A percentile compares a stretch with the other conserved stretches of the same genome.
These are phyloP conservation scores for Aspergillus floridensis DNA, from an alignment of 2,329 filamentous ascomycete genomes.

Conservation along the genomic window DNA sequence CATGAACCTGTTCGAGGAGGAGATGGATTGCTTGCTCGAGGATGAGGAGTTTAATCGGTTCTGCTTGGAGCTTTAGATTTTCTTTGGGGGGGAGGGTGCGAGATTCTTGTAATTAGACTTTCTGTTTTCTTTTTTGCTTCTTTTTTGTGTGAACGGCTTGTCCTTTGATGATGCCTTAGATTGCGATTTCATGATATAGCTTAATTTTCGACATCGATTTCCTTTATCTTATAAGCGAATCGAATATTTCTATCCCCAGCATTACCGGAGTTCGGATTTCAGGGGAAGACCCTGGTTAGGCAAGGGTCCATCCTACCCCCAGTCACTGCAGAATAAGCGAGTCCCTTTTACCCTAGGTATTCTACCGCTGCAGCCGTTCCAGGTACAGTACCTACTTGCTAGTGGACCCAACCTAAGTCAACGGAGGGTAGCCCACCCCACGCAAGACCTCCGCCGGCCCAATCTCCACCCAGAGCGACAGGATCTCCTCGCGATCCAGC, in stretches of 20 bases:
- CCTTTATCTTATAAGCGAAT: neutral
- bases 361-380: no score
- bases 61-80: neutral
- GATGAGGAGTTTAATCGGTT: neutral
- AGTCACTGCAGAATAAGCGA: no score
- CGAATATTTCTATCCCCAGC: no score
- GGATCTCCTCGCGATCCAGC: constrained; percentile 30
- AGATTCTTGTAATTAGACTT: neutral
- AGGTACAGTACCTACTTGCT: no score
- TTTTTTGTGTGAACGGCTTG: neutral
- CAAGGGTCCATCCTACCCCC: no score
- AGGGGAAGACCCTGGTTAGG: no score
- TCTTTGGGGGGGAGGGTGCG: no score
- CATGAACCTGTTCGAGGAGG: no score
- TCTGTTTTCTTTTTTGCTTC: neutral
- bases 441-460: constrained; percentile 34
- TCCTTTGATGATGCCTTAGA: neutral
- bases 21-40: neutral
- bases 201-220: neutral
- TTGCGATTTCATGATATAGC: neutral
- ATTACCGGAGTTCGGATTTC: no score
- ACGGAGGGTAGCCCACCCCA: neutral
- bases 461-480: constrained; percentile 40
- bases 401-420: no score
- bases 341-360: no score